Evolutionary conservation across 345 rosid genomes (phyloP), one percentile per base, ranked within the genome.

Genomic region (Abelmoschus esculentus): DNA sequence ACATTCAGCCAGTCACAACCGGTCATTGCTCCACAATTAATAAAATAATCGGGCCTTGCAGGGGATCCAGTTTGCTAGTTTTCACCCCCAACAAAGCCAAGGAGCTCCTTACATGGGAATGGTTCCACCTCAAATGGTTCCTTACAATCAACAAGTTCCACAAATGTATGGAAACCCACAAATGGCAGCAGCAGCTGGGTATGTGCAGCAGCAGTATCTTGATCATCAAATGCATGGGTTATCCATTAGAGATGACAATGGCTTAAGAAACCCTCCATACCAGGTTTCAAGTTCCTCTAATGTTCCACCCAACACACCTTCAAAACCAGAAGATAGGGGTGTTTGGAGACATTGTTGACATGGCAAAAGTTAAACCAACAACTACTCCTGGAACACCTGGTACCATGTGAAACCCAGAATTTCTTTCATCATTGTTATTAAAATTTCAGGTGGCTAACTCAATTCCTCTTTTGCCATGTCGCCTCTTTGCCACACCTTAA

Each of bases 261-360:
- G 76, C 55, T 17, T 69, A 56, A 81, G 76, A 63, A 80, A 82
- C 61, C 67, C 85, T 34, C 72, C 90, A 0, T 83, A 82, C 73
- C 84, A 81, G 80, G 89, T 77, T 69, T 73, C 90, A 5, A 49
- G 89, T 53, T 63, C 90, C 6, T 84, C 97, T 11, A 86, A 86
- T 49, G 72, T 77, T 46, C 84, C 89, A 0, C 87, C 91, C 1
- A 83, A 75, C 79, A 87, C 73, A 81, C 83, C 87, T 53, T 72
- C 87, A 15, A 85, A 85, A 54, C 91, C 90, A 11, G 90, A 87
- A 80, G 87, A 96, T 74, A 96, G 83, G 83, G 89, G 78, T 96
- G 47, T 96, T 96, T 71, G 98, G 99, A 68, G 99, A 96, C 78
- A 96, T 96, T 19, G 98, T 96, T 11, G 93, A 92, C 75, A 79